Evolutionary conservation across 2,329 filamentous ascomycete genomes (phyloP).

Genomic region (Rutstroemia sp.): DNA sequence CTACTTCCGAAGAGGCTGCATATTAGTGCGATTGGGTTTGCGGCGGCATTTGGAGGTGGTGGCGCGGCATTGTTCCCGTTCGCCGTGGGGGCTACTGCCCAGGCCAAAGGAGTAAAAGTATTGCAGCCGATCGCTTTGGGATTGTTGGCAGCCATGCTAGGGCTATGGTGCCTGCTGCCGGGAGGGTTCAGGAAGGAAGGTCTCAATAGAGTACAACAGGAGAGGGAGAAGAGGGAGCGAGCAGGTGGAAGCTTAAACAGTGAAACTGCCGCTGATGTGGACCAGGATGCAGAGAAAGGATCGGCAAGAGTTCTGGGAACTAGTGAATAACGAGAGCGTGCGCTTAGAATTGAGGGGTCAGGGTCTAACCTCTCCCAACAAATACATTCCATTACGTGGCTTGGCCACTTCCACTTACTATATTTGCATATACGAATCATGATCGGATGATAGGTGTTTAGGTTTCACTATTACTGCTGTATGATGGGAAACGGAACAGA

Average conservation of each 20-base stretch:
- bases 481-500: too few relatives aligned
- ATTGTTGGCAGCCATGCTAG: slow-evolving; percentile 38
- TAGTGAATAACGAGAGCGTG: too few relatives aligned
- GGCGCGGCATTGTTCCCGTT: slow-evolving; percentile 56
- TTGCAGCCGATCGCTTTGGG: slow-evolving; percentile 49
- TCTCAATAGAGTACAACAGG: slow-evolving; percentile 14
- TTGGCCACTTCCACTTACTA: too few relatives aligned
- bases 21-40: slow-evolving; percentile 72
- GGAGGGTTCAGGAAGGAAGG: slow-evolving; percentile 24
- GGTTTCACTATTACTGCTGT: too few relatives aligned
- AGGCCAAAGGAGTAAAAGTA: slow-evolving; percentile 47
- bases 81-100: slow-evolving; percentile 60
- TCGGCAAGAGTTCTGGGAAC: too few relatives aligned
- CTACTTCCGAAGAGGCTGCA: slow-evolving; percentile 66
- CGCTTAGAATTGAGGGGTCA: too few relatives aligned
- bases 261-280: too few relatives aligned
- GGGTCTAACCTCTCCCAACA: too few relatives aligned
- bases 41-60: slow-evolving; percentile 66
- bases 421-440: too few relatives aligned
- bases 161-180: slow-evolving; percentile 39
- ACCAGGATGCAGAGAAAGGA: too few relatives aligned
- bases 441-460: too few relatives aligned
- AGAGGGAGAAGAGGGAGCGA: slow-evolving; percentile 11
- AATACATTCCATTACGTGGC: too few relatives aligned
- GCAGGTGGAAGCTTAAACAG: not conserved